These are phyloP conservation scores for Heracleum sosnowskyi DNA, from an alignment of 129 eudicot genomes.

Conservation along the genomic window DNA sequence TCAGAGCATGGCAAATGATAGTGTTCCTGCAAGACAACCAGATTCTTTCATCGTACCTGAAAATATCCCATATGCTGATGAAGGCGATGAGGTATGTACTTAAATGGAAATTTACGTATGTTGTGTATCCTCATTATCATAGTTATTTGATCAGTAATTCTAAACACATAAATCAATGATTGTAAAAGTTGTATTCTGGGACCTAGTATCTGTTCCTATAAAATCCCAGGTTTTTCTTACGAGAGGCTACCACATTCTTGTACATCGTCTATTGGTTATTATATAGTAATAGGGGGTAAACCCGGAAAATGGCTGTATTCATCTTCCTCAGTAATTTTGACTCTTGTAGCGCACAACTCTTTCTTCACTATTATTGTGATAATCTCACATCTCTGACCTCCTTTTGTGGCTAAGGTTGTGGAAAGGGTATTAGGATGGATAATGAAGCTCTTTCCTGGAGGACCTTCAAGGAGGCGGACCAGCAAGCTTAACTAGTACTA, in stretches of 20 bases:
- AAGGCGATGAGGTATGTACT: conserved; percentile 86
- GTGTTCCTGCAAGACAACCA: conserved; percentile 35
- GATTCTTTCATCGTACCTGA: conserved; percentile 41
- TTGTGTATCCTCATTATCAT: neutral
- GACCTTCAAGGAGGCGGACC: conserved; percentile 77
- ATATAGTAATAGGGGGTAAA: neutral
- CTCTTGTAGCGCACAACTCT: neutral
- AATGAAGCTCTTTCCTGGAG: conserved; percentile 99
- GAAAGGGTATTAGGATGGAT: conserved; percentile 97
- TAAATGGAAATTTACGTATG: neutral
- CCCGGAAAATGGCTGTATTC: neutral
- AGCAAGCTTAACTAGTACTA: conserved; percentile 57
- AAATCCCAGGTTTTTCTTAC: neutral
- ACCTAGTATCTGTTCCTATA: neutral
- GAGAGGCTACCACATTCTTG: neutral
- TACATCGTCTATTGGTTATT: neutral
- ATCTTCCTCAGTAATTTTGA: neutral
- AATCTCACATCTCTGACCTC: neutral
- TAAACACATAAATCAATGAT: neutral
- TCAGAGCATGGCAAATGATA: conserved; percentile 75
- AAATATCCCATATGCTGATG: conserved; percentile 70
- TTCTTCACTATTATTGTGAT: neutral
- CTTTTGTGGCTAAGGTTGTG: conserved; percentile 53
- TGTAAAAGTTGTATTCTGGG: neutral
- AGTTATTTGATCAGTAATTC: neutral